These are phyloP conservation scores for Stachybotrys elegans DNA, from an alignment of 2,329 filamentous ascomycete genomes.

Conservation along the genomic window DNA sequence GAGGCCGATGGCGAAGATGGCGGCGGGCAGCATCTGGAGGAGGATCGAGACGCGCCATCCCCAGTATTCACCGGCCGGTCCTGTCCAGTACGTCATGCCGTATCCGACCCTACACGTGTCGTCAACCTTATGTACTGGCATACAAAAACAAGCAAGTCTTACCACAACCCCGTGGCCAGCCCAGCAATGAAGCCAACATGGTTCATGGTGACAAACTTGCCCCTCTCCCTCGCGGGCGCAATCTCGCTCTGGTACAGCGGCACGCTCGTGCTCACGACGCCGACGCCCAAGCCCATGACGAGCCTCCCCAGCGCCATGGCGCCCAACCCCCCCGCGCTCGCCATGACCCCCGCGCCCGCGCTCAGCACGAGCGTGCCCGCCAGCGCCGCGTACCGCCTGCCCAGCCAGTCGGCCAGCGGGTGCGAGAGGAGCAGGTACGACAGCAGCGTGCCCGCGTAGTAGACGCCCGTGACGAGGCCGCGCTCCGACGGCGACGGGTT, in stretches of 20 bases:
- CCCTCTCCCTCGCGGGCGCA: slow-evolving; percentile 46
- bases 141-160: too few species aligned
- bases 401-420: slow-evolving; percentile 43
- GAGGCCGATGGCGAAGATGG: slow-evolving; percentile 43
- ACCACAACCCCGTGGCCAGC: slow-evolving; percentile 51
- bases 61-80: slow-evolving; percentile 33
- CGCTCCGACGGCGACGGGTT: slow-evolving; percentile 38
- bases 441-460: slow-evolving; percentile 52
- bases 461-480: slow-evolving; percentile 50
- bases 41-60: slow-evolving; percentile 51
- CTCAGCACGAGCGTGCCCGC: slow-evolving; percentile 40
- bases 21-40: slow-evolving; percentile 45
- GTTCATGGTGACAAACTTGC: slow-evolving; percentile 53
- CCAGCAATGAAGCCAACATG: slow-evolving; percentile 54
- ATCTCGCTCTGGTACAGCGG: slow-evolving; percentile 57
- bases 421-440: slow-evolving; percentile 52
- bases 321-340: slow-evolving; percentile 33
- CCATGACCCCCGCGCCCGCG: slow-evolving; percentile 44
- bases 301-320: slow-evolving; percentile 48
- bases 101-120: slow-evolving; percentile 57
- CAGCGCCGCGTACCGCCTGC: slow-evolving; percentile 46
- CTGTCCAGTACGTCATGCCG: slow-evolving; percentile 48
- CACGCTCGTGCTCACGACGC: slow-evolving; percentile 50
- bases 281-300: slow-evolving; percentile 47
- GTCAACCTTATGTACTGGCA: too few species aligned